Base-by-base conservation (phyloP, 192 early-diverging fungal genomes). In the Linnemannia schmuckeri region DNA sequence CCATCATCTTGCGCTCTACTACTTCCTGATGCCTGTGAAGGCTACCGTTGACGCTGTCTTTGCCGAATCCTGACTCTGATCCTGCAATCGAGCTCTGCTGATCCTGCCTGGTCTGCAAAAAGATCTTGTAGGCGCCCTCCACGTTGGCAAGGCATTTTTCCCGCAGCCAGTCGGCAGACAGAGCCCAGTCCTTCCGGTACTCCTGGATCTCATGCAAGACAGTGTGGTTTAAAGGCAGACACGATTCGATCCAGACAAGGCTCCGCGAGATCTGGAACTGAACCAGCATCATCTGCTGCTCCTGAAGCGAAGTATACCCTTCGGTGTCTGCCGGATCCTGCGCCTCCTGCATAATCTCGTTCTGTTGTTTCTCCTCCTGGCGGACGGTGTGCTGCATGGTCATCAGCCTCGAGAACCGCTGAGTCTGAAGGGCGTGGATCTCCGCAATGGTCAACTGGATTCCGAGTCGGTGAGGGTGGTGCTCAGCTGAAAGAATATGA, bases 1-100 rank as follows among this genome's bases (percentile, higher is more conserved):
- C 87, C 78, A 88, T 83, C 87, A 88, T 88, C 52, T 83, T 88
- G 7, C 87, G 78, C 33, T 88, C 82, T 35, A 88, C 87, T 10
- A 80, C 49, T 27, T 88, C 82, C 17, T 66, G 44, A 41, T 83
- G 74, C n/a, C 77, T 79, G 38, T 74, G 79, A 63, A 71, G 66
- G 18, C 35, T 37, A 20, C 52, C 27, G 40, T 44, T 75, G 35
- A 13, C 30, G 24, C 35, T 70, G 47, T 74, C 73, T 15, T 37
- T 69, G 44, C 24, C 35, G 61, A 52, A 47, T 13, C 41, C 74
- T 35, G 46, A 6, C 55, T 83, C 70, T n/a, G 18, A 42, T 20
- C 49, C 49, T 20, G 49, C 20, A 52, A 18, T 52, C 49, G 49
- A 52, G 49, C 49, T 52, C 49, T 52, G 49, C 44, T 83, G 81